Base-by-base conservation (phyloP, 768 basidiomycete genomes). In the Dictyophora rubrovolvata region DNA sequence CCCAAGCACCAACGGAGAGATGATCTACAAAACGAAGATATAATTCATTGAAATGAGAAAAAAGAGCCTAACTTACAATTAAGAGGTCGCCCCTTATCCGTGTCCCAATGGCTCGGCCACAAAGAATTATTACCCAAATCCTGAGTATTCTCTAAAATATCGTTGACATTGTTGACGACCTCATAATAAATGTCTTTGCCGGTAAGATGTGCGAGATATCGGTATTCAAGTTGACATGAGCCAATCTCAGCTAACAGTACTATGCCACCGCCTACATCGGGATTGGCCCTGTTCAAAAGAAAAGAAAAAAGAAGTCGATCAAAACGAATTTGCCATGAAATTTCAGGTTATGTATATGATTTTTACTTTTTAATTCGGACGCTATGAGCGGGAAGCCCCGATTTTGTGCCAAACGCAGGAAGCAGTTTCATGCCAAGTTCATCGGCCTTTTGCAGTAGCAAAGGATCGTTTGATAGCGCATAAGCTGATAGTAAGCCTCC, bases 401-500 rank as follows among this genome's bases (percentile, higher is more conserved):
- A 80, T 0, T 78, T 67, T 1, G 86, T 84, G 22, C 82, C 72
- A 69, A 96, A 93, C 1, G 81, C 82, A 1, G 86, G 83, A 1
- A 89, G 76, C 2, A 96, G 75, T 48, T 76, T 77, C n/a, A 76
- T 72, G 1, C 81, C 93, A 17, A 97, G 81, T 56, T 93, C 87
- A 50, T 89, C 82, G 1, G 93, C 89, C 35, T 83, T 81, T 17
- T 75, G 69, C 37, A 92, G 77, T 55, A 89, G 77, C 1, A 86
- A 65, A 1, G 71, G 65, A 56, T 93, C 79, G 16, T 75, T 73
- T 0, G 87, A 83, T 1, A 96, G 73, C 5, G 92, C 84, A 65
- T 93, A 86, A 0, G 88, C 90, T 1, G 87, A 87, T 5, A 94
- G 77, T 1, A 94, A 74, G 6, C 93, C 94, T 2, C 93, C 93